phyloP scores from a whole-genome alignment of 169 alveolate species.

The Miamiensis avidus region DNA sequence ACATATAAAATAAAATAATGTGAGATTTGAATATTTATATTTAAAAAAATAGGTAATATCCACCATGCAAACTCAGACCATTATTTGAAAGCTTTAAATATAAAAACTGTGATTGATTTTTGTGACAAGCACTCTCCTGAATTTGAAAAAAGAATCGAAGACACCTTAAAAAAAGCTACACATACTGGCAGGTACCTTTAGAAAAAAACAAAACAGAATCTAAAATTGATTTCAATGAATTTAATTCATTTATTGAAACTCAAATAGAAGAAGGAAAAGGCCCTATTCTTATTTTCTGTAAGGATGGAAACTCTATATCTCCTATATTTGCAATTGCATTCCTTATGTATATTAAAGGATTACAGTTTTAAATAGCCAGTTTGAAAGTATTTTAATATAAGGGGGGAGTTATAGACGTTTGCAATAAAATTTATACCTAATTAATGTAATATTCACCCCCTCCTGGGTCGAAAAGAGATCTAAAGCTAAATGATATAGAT shows the following conservation, averaged over 20 bases:
- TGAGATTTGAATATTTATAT: no score
- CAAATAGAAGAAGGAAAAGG: not conserved
- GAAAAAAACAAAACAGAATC: not conserved
- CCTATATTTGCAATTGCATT: not conserved
- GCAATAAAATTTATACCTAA: not conserved
- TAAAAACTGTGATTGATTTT: not conserved
- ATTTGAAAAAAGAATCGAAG: not conserved
- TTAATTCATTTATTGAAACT: not conserved
- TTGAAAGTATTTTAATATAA: not conserved
- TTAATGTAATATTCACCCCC: not conserved
- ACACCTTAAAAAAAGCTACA: not conserved
- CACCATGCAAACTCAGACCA: not conserved
- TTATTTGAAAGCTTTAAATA: not conserved
- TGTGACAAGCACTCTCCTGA: not conserved
- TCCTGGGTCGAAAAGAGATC: no score
- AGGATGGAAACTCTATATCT: not conserved
- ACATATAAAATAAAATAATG: no score
- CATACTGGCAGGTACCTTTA: not conserved
- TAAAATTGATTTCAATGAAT: not conserved
- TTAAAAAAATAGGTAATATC: not conserved
- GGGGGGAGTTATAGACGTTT: not conserved
- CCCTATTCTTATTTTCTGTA: not conserved
- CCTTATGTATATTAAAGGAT: not conserved
- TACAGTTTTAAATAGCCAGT: not conserved
- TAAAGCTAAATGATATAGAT: no score